Evolutionary conservation across 2,329 filamentous ascomycete species (phyloP).

Genomic region (Diplodia corticola): DNA sequence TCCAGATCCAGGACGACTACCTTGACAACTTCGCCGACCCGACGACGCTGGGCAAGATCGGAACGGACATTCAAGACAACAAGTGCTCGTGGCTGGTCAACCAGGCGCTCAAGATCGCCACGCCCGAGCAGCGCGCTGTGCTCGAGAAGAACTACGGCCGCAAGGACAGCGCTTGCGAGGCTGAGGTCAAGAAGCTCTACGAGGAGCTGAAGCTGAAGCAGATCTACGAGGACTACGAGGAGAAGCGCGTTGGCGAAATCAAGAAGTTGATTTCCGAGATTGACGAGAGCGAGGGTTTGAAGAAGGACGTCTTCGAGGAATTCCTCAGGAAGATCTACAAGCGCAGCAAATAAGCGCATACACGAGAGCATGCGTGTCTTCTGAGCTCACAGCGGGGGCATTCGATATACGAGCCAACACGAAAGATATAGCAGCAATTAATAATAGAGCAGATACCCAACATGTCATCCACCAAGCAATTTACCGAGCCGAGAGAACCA

Average conservation of each 20-base stretch:
- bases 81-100: slow-evolving; percentile 99
- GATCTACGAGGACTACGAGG: slow-evolving; percentile 85
- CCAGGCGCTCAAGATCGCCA: slow-evolving; percentile 79
- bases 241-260: slow-evolving; percentile 79
- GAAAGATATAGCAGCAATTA: not conserved
- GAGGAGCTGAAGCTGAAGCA: slow-evolving; percentile 81
- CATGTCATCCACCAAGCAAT: not conserved
- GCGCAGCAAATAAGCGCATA: slow-evolving; percentile 73
- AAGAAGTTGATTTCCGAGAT: slow-evolving; percentile 71
- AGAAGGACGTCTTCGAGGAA: slow-evolving; percentile 83
- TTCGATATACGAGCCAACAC: not conserved
- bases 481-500: too few species aligned
- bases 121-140: slow-evolving; percentile 79
- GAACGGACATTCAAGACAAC: slow-evolving; percentile 98
- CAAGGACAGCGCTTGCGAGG: slow-evolving; percentile 83
- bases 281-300: slow-evolving; percentile 85
- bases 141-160: slow-evolving; percentile 92
- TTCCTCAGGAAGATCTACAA: slow-evolving; percentile 99
- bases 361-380: not conserved
- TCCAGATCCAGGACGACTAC: slow-evolving; percentile 98
- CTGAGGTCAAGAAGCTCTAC: slow-evolving; percentile 84
- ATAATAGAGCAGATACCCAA: slow-evolving; percentile 22
- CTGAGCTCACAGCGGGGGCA: not conserved
- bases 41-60: slow-evolving; percentile 94
- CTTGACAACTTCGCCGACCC: slow-evolving; percentile 96